Conservation (phyloP, 352 stramenopile species). For the Plasmopara muralis region DNA sequence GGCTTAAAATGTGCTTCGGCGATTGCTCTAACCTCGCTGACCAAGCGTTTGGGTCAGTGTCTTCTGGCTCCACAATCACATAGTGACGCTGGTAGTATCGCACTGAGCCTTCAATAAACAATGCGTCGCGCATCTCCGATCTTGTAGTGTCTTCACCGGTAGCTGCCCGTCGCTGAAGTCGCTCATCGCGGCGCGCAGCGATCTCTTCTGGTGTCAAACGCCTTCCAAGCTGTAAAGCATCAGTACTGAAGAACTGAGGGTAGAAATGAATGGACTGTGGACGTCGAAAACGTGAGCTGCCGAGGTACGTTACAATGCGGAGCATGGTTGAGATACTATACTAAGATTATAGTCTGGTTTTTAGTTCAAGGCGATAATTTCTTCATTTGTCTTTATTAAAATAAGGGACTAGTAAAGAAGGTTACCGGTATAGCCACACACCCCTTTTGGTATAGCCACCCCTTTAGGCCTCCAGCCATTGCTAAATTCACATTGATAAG, state of each 20-base stretch:
- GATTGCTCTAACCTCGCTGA: constrained; percentile 66
- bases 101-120: constrained; percentile 53
- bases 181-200: constrained; percentile 25
- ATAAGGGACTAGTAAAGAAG: too few relatives aligned
- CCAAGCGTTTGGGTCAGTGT: constrained; percentile 39
- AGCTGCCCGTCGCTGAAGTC: constrained; percentile 13
- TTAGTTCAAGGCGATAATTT: too few relatives aligned
- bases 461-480: too few relatives aligned
- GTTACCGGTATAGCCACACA: too few relatives aligned
- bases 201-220: constrained; percentile 25
- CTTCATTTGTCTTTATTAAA: too few relatives aligned
- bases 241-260: constrained; percentile 14
- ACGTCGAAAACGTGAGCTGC: too few relatives aligned
- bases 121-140: constrained; percentile 14
- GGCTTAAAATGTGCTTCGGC: constrained; percentile 44
- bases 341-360: too few relatives aligned
- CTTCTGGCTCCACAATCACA: constrained; percentile 44
- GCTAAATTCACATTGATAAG: too few relatives aligned
- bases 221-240: constrained; percentile 16
- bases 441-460: too few relatives aligned
- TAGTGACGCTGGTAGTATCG: constrained; percentile 53
- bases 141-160: constrained; percentile 4
- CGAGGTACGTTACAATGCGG: too few relatives aligned
- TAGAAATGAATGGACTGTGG: not conserved
- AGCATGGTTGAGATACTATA: too few relatives aligned